A percentile compares a stretch with the other conserved stretches of the same genome.
Evolutionary conservation across 2,329 filamentous ascomycete species (phyloP).

Genomic region (Hypoxylon sp.): DNA sequence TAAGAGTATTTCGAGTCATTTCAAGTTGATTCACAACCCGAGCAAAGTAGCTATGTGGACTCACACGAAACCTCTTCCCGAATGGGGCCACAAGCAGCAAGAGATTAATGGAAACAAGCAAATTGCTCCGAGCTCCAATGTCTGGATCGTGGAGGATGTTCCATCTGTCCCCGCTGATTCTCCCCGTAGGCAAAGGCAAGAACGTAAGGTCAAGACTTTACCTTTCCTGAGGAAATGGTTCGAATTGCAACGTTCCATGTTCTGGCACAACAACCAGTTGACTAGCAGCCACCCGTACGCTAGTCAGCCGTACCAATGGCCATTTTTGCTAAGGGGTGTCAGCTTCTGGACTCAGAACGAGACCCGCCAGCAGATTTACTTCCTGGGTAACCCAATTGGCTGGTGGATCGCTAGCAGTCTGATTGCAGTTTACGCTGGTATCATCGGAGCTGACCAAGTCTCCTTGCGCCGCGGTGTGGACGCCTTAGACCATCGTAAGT

Average conservation of each 20-base stretch:
- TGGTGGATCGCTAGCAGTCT: conserved; percentile 98
- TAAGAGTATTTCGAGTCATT: conserved; percentile 90
- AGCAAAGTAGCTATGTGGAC: conserved; percentile 99
- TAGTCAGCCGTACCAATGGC: conserved; percentile 96
- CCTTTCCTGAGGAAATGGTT: conserved; percentile 96
- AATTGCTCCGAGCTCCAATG: conserved; percentile 86
- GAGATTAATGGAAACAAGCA: conserved; percentile 99
- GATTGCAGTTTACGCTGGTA: conserved; percentile 92
- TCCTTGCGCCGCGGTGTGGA: conserved; percentile 94
- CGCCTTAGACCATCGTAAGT: conserved; percentile 92
- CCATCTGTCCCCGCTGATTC: conserved; percentile 81
- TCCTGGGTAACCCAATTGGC: conserved; percentile 94
- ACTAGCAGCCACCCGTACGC: conserved; percentile 98
- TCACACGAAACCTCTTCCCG: conserved; percentile 92
- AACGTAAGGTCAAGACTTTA: conserved; percentile 83
- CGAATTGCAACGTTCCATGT: conserved; percentile 97
- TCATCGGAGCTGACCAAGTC: conserved; percentile 92
- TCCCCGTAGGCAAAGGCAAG: conserved; percentile 80
- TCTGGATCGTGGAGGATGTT: conserved; percentile 95
- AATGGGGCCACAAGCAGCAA: conserved; percentile 97
- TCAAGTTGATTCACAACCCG: conserved; percentile 94
- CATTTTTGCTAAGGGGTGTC: conserved; percentile 95
- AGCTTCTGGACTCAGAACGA: conserved; percentile 99
- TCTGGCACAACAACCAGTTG: conserved; percentile 98
- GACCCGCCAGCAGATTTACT: conserved; percentile 97